Percentiles rank a stretch among this genome's conserved stretches.
Conservation (phyloP, 2,329 filamentous ascomycete genomes). For the Pseudopithomyces chartarum region DNA sequence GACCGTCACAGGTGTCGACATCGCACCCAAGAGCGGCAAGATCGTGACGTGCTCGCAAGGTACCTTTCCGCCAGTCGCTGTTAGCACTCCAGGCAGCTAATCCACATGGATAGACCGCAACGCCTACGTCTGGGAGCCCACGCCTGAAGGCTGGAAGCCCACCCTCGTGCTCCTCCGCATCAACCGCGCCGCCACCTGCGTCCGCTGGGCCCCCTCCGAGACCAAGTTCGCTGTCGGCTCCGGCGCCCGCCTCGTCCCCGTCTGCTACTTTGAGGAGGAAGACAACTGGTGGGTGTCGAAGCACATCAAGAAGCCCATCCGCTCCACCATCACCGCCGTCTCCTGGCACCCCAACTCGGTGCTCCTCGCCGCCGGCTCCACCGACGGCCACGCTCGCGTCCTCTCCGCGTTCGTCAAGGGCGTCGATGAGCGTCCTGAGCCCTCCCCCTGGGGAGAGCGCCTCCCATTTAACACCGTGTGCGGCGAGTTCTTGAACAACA, state of each 20-base stretch:
- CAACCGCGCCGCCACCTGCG: slow-evolving; percentile 94
- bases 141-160: slow-evolving; percentile 91
- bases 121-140: slow-evolving; percentile 96
- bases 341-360: slow-evolving; percentile 98
- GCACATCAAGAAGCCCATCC: slow-evolving; percentile 98
- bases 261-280: slow-evolving; percentile 99
- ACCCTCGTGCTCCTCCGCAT: slow-evolving; percentile 96
- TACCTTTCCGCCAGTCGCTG: slow-evolving; percentile 43
- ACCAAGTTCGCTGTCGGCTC: slow-evolving; percentile 97
- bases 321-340: slow-evolving; percentile 92
- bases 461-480: slow-evolving; percentile 98
- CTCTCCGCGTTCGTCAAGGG: slow-evolving; percentile 97
- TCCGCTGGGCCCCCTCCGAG: slow-evolving; percentile 96
- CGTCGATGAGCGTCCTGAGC: slow-evolving; percentile 82
- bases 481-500: slow-evolving; percentile 94
- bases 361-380: slow-evolving; percentile 91
- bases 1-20: slow-evolving; percentile 93
- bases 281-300: slow-evolving; percentile 99
- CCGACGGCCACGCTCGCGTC: slow-evolving; percentile 93
- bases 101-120: slow-evolving; percentile 74
- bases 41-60: slow-evolving; percentile 98
- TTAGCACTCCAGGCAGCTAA: slow-evolving; percentile 20
- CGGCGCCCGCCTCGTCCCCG: slow-evolving; percentile 89
- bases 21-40: slow-evolving; percentile 85
- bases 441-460: slow-evolving; percentile 90